Percentiles rank a stretch among this genome's conserved stretches.
These are phyloP conservation scores for Fusarium bulbicola DNA, from an alignment of 2,329 filamentous ascomycete genomes.

Conservation along the genomic window DNA sequence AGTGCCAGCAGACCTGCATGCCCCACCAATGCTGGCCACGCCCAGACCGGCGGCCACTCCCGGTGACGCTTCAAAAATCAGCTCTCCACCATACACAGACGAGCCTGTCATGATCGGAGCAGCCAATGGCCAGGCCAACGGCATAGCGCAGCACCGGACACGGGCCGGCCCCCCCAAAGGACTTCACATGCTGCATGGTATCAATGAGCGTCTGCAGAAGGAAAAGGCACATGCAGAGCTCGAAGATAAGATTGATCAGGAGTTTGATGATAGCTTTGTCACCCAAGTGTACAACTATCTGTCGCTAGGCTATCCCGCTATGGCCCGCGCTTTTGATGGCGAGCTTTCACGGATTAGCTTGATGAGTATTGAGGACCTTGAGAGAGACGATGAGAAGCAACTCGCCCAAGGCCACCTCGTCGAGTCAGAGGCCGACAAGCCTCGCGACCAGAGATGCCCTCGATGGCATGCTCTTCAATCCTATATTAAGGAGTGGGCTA, in stretches of 20 bases:
- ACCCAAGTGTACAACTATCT: constrained; percentile 98
- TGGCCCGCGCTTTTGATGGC: constrained; percentile 83
- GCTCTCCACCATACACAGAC: constrained; percentile 50
- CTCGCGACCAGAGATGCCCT: constrained; percentile 64
- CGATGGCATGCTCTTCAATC: constrained; percentile 85
- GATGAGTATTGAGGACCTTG: constrained; percentile 73
- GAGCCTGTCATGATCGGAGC: constrained; percentile 49
- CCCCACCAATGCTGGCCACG: constrained; percentile 61
- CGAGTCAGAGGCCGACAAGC: constrained; percentile 57
- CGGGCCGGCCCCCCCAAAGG: constrained; percentile 52
- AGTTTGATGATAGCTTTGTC: constrained; percentile 86
- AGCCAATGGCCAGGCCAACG: constrained; percentile 26
- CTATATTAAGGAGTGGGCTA: constrained; percentile 90
- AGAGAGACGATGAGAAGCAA: constrained; percentile 71
- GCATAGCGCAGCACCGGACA: constrained; percentile 40
- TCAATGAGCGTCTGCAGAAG: constrained; percentile 60
- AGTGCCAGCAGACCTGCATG: constrained; percentile 55
- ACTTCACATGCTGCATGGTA: constrained; percentile 60
- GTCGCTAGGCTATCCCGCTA: constrained; percentile 88
- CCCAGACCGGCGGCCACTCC: constrained; percentile 55
- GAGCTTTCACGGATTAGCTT: constrained; percentile 85
- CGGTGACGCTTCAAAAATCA: constrained; percentile 53
- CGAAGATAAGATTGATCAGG: constrained; percentile 64
- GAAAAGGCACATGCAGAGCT: constrained; percentile 61
- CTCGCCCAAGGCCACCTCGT: constrained; percentile 78